Evolutionary conservation across 768 basidiomycete species (phyloP).

Genomic region (Boletus reticulatus): DNA sequence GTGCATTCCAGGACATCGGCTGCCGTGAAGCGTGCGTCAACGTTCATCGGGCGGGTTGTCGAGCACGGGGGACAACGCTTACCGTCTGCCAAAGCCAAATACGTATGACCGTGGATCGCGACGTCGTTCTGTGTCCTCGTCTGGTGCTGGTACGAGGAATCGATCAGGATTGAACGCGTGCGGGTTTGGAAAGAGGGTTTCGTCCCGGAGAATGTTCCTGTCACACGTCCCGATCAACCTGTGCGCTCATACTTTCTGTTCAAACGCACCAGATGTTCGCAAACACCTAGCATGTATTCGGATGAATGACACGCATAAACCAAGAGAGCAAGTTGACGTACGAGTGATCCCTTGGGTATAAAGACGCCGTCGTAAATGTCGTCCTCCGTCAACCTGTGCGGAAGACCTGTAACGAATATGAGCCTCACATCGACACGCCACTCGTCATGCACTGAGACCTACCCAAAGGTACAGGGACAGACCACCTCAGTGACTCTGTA

Average conservation of each 20-base stretch:
- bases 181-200: slow-evolving; percentile 48
- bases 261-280: slow-evolving; percentile 56
- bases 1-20: slow-evolving; percentile 62
- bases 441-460: slow-evolving; percentile 13
- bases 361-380: slow-evolving; percentile 58
- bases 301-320: not conserved
- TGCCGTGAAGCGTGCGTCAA: slow-evolving; percentile 15
- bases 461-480: slow-evolving; percentile 58
- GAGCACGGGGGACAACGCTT: not conserved
- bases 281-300: slow-evolving; percentile 38
- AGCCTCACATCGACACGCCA: not conserved
- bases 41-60: not conserved
- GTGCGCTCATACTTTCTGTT: not conserved
- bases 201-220: slow-evolving; percentile 50
- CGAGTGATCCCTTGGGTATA: slow-evolving; percentile 63
- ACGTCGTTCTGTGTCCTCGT: slow-evolving; percentile 25
- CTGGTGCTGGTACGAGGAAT: slow-evolving; percentile 33
- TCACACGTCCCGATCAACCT: not conserved
- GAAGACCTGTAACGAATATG: slow-evolving; percentile 43
- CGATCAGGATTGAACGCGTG: slow-evolving; percentile 54
- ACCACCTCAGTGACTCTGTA: slow-evolving; percentile 56
- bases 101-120: slow-evolving; percentile 45
- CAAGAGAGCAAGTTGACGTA: slow-evolving; percentile 20
- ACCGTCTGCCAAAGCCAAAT: slow-evolving; percentile 50
- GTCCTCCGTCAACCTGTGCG: slow-evolving; percentile 64